Evolutionary conservation across 2,329 filamentous ascomycete species (phyloP), one percentile per base, ranked within the genome.

Genomic region (Fusarium sp.): DNA sequence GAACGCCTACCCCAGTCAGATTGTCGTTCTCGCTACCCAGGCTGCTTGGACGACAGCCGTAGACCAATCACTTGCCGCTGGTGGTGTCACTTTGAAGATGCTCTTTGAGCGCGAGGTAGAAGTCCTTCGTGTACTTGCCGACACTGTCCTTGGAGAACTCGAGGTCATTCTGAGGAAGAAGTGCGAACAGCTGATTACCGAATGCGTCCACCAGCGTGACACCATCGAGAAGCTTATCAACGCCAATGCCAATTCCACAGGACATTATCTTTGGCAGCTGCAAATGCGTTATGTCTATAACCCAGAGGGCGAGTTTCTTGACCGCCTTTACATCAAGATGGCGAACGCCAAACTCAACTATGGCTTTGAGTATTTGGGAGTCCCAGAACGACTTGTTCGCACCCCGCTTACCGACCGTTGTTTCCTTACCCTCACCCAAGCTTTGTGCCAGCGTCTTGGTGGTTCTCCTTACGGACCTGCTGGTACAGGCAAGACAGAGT

Each of bases 401-500:
- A 99, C 96, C 17, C 96, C 96, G 53, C 88, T 99, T 65, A 99
- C 96, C 0, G 96, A 99, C 79, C 92, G 96, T 67, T 99, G 96
- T 81, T 99, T 99, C 87, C 88, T 98, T 64, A 99, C 96, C 7
- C 89, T 99, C 57, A 98, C 95, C 4, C 96, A 99, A 81, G 96
- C 94, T 13, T 85, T 99, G 47, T 97, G 93, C 77, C 96, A 99
- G 79, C 89, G 94, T 73, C 88, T 99, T 39, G 96, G 96, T 81
- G 96, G 96, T 54, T 99, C 96, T 48, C 96, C 96, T 1, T 99
- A 99, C 75, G 96, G 96, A 51, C 96, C 96, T 70, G 96, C 96
- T 61, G 96, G 96, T 83, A 99, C 96, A 44, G 96, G 96, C 78
- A 99, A 99, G 82, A 99, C 96, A 0, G 96, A 99, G 78, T 99